A percentile compares a stretch with the other conserved stretches of the same genome.
Evolutionary conservation across 495 filamentous ascomycete genomes (phyloP).

Genomic region (Glutinoglossum americanum): DNA sequence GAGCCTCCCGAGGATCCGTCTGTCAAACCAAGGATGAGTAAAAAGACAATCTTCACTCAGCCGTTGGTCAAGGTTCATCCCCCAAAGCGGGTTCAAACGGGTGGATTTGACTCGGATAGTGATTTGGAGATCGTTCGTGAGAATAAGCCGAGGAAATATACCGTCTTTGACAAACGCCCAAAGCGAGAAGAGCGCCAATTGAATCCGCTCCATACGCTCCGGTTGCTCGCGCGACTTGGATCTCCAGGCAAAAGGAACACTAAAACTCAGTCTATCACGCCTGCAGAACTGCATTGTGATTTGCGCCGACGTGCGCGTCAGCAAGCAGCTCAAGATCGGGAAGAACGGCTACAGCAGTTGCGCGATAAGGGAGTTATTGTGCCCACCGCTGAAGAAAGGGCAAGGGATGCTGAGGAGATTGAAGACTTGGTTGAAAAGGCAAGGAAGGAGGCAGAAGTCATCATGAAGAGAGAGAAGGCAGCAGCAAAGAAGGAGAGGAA

Average conservation of each 20-base stretch:
- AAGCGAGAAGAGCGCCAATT: conserved; percentile 34
- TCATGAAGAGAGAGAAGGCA: conserved; percentile 54
- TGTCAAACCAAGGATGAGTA: conserved; percentile 11
- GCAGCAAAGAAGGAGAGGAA: conserved; percentile 39
- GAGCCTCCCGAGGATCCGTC: conserved; percentile 18
- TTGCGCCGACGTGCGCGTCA: conserved; percentile 48
- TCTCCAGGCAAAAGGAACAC: conserved; percentile 31
- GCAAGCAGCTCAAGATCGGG: conserved; percentile 62
- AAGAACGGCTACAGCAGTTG: conserved; percentile 55
- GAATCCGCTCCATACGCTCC: conserved; percentile 41
- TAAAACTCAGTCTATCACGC: conserved; percentile 32
- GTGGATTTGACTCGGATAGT: conserved; percentile 35
- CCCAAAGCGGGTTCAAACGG: not conserved
- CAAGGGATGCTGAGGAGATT: conserved; percentile 54
- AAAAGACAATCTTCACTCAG: conserved; percentile 10
- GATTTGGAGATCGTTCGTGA: conserved; percentile 24
- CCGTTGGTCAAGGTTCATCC: conserved; percentile 2
- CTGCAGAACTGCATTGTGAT: conserved; percentile 42
- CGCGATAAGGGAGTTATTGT: conserved; percentile 57
- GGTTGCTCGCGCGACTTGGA: conserved; percentile 53
- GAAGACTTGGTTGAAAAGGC: conserved; percentile 78
- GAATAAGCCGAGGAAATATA: conserved; percentile 18
- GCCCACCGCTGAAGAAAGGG: conserved; percentile 71
- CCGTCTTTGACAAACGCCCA: conserved; percentile 50
- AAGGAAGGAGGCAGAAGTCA: conserved; percentile 53